Base-by-base conservation (phyloP, 1,284 basidiomycete genomes). In the Trametes polyzona region DNA sequence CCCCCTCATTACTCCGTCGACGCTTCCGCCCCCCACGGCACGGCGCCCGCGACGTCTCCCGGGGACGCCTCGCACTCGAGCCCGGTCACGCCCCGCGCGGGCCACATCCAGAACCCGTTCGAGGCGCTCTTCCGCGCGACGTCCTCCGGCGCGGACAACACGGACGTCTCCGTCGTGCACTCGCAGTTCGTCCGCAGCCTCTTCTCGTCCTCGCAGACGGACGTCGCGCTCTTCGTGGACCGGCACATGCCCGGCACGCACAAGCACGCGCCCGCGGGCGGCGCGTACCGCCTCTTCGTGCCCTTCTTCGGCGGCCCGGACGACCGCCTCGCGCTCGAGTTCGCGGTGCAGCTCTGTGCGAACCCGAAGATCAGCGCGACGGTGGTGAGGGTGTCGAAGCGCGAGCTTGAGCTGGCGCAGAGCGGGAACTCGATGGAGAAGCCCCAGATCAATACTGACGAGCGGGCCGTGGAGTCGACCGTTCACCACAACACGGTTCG, bases 291-390 rank as follows among this genome's bases (percentile, higher is more conserved):
- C 62, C 69, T 89, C 52, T 79, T 86, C 69, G 68, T 90, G 32
- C 84, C 84, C 9, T 90, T 90, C 78, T 84, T 88, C 65, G 88
- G 87, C 36, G 88, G 88, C 0, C 81, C 86, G 0, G 88, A 91
- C 66, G 88, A 90, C 61, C 76, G 84, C 3, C 78, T 83, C 17
- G 84, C 83, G 2, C 74, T 90, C 26, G 75, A 80, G 47, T 77
- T 88, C 55, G 79, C 83, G n/a, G 75, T 83, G 12, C 85, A 87
- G 71, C 73, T 88, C 29, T 85, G 83, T 61, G 63, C 73, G 24
- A 78, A 83, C 64, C 70, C 75, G 23, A 69, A 71, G 50, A 78
- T 86, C 36, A 77, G 73, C 16, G 83, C 81, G 10, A 84, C 81
- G 4, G 82, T 94, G 2, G 70, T 93, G 26, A 78, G 86, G 62